Conservation (phyloP, 192 early-diverging fungal species). For the Coemansia sp. region DNA sequence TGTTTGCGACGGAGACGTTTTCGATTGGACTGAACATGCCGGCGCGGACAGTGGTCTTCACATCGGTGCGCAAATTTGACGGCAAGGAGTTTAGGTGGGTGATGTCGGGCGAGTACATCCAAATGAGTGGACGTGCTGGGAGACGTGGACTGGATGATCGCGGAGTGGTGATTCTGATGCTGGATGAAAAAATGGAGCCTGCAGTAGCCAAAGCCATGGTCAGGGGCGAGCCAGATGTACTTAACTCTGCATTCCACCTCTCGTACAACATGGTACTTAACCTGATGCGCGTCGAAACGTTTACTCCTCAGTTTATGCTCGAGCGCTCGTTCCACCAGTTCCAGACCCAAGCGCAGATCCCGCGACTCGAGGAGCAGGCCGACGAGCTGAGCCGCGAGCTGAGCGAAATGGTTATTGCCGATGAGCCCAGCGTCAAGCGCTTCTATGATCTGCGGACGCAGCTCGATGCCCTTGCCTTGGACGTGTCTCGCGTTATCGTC, state of each 20-base stretch:
- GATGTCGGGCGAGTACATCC: slow-evolving; percentile 94
- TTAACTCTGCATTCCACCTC: slow-evolving; percentile 93
- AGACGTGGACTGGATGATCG: slow-evolving; percentile 95
- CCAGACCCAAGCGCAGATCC: slow-evolving; percentile 82
- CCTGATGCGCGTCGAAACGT: slow-evolving; percentile 89
- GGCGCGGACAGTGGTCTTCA: slow-evolving; percentile 97
- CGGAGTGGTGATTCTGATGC: slow-evolving; percentile 95
- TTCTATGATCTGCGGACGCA: slow-evolving; percentile 78
- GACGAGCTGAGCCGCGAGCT: slow-evolving; percentile 50
- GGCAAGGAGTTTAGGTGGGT: slow-evolving; percentile 84
- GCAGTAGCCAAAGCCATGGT: slow-evolving; percentile 90
- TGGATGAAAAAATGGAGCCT: slow-evolving; percentile 94
- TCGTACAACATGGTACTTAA: slow-evolving; percentile 98
- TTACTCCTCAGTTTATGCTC: slow-evolving; percentile 90
- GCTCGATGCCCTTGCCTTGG: slow-evolving; percentile 60
- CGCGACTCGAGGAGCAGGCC: slow-evolving; percentile 59
- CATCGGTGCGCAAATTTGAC: slow-evolving; percentile 88
- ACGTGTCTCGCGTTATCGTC: slow-evolving; percentile 72
- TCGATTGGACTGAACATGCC: slow-evolving; percentile 99
- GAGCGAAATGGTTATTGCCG: slow-evolving; percentile 56
- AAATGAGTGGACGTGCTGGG: slow-evolving; percentile 98
- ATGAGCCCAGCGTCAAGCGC: slow-evolving; percentile 66
- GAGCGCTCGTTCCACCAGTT: slow-evolving; percentile 90
- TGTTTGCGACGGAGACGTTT: slow-evolving; percentile 99
- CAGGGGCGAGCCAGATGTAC: slow-evolving; percentile 76